Base-by-base conservation (phyloP, 208 protist genomes). In the Crithidia brevicula region DNA sequence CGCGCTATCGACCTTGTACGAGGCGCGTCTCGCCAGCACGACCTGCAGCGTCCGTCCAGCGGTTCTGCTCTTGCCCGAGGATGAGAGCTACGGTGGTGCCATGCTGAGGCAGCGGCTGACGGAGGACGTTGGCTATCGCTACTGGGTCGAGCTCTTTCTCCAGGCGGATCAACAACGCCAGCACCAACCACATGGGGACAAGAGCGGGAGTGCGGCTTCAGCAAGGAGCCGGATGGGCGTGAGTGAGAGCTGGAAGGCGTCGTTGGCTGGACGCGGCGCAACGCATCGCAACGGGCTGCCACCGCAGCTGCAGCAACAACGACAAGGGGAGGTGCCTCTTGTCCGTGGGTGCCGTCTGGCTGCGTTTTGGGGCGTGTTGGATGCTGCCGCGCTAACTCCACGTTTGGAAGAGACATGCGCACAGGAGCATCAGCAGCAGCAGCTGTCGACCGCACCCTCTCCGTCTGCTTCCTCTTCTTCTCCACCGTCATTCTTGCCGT, bases 21-120 rank as follows among this genome's bases (percentile, higher is more conserved):
- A 75, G 7, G 81, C 78, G 31, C 81, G 79, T n/a, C 68, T 86
- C 23, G 38, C 47, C 30, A 9, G 23, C 28, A 76, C 60, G 10
- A 8, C 27, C 38, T 67, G 50, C 47, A 25, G 40, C 6, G 64
- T 67, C 31, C 81, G 67, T 4, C 72, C 89, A 40, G 79, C 82
- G 13, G 83, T 94, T 28, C 66, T 94, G 52, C 51, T 94, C 33
- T 73, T 94, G n/a, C 88, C 88, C 1, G 83, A 86, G 38, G 85
- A 91, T 74, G 72, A 89, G 52, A 61, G 72, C 22, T 91, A 88
- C 67, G 83, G 83, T 34, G 79, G 79, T 4, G 36, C 77, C 9
- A 61, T 86, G 45, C 72, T 94, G 42, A 63, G 72, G 60, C 77
- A 77, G 57, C 57, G 72, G n/a, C 61, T 94, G 18, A 36, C 45